Percentiles rank a stretch among this genome's conserved stretches.
phyloP scores from a whole-genome alignment of 2,329 filamentous ascomycete genomes.

The Venturia aucupariae region DNA sequence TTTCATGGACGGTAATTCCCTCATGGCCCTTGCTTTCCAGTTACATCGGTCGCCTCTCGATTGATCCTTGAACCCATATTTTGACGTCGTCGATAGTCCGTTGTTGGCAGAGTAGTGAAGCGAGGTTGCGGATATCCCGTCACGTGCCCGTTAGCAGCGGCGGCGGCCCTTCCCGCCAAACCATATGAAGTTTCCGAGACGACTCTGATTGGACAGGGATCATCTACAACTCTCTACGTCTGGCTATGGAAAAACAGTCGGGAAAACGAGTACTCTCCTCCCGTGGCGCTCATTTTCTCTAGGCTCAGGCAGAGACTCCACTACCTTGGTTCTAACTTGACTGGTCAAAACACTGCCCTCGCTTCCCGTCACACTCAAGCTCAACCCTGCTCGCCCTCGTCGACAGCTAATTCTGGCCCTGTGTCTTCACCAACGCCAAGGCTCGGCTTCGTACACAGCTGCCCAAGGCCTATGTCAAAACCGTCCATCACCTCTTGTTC shows the following conservation, averaged over 20 bases:
- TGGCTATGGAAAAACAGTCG: not conserved
- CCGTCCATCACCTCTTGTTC: not conserved
- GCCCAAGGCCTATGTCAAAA: not conserved
- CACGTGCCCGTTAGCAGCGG: constrained; percentile 7
- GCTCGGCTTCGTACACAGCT: not conserved
- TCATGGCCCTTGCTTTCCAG: constrained; percentile 29
- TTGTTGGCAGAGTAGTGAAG: not conserved
- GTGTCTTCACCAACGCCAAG: constrained; percentile 3
- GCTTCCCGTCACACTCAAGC: not conserved
- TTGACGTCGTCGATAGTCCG: not conserved
- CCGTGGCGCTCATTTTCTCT: not conserved
- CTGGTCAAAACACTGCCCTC: not conserved
- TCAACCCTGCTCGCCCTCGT: constrained; percentile 1
- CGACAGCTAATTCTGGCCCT: not conserved
- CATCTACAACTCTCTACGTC: not conserved
- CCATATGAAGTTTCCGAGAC: not conserved
- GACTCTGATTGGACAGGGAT: not conserved
- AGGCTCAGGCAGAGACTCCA: not conserved
- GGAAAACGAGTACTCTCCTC: not conserved
- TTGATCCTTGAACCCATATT: constrained; percentile 16
- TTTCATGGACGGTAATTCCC: constrained; percentile 30
- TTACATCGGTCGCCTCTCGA: constrained; percentile 27
- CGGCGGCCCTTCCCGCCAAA: constrained; percentile 3
- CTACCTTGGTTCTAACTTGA: not conserved
- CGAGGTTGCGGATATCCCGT: constrained; percentile 7